A percentile compares a stretch with the other conserved stretches of the same genome.
phyloP scores from a whole-genome alignment of 192 early-diverging fungal genomes.

The Backusella westeae region DNA sequence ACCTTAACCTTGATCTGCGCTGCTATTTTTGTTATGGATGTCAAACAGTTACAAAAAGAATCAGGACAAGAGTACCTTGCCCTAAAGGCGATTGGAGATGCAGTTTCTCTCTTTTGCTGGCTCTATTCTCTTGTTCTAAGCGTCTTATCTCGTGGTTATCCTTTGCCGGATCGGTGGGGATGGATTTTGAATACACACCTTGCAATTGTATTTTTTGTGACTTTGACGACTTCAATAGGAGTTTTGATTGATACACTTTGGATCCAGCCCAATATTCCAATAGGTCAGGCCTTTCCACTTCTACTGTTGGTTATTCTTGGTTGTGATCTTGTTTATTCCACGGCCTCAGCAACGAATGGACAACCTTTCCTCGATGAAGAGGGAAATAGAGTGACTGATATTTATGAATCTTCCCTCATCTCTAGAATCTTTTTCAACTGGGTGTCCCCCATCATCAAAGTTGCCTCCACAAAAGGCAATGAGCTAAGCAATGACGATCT shows the following conservation, averaged over 20 bases:
- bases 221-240: not conserved
- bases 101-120: slow-evolving; percentile 17
- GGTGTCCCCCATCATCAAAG: slow-evolving; percentile 34
- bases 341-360: not conserved
- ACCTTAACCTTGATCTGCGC: not conserved
- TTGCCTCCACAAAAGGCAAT: slow-evolving; percentile 28
- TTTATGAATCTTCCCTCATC: slow-evolving; percentile 22
- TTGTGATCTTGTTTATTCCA: slow-evolving; percentile 17
- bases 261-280: not conserved
- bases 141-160: slow-evolving; percentile 21
- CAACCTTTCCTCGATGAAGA: slow-evolving; percentile 12
- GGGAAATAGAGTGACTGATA: not conserved
- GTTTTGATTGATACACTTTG: not conserved
- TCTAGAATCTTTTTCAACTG: slow-evolving; percentile 38
- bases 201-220: not conserved
- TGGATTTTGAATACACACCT: slow-evolving; percentile 38
- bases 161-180: slow-evolving; percentile 21
- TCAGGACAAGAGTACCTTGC: not conserved
- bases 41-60: not conserved
- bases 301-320: not conserved
- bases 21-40: not conserved
- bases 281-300: not conserved
- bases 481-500: slow-evolving; percentile 34
- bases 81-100: not conserved
- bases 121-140: slow-evolving; percentile 19